Percentiles rank a stretch among this genome's conserved stretches.
These are phyloP conservation scores for Eucommia ulmoides DNA, from an alignment of 257 asterid genomes.

Conservation along the genomic window DNA sequence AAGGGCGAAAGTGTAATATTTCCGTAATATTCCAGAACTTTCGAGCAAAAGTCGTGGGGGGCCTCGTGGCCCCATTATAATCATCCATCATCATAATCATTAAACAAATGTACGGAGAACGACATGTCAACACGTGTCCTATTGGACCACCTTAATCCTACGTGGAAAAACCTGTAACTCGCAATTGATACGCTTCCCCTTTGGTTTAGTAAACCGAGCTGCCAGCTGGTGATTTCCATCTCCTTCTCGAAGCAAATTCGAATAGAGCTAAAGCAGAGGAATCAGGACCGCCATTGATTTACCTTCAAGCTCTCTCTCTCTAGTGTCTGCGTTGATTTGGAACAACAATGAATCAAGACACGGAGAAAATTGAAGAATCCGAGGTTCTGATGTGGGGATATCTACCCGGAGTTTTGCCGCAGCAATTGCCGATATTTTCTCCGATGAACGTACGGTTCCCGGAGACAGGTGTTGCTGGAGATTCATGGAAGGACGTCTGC, in stretches of 20 bases:
- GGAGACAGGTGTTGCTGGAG: conserved; percentile 22
- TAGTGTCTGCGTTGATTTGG: not conserved
- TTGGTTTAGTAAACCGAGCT: not conserved
- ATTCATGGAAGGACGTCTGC: conserved; percentile 60
- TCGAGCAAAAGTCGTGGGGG: no score
- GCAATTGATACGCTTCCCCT: conserved; percentile 44
- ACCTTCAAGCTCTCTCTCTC: not conserved
- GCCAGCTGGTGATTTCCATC: conserved; percentile 9
- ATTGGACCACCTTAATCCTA: conserved; percentile 16
- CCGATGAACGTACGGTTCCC: conserved; percentile 36
- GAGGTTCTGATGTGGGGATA: conserved; percentile 70
- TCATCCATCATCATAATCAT: no score
- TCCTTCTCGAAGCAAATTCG: conserved; percentile 7
- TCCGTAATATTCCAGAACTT: no score
- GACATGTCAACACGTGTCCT: conserved; percentile 30
- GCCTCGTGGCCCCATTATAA: no score
- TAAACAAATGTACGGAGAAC: no score
- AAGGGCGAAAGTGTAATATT: no score
- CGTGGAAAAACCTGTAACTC: conserved; percentile 33
- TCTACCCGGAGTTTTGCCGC: conserved; percentile 46
- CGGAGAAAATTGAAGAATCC: conserved; percentile 10
- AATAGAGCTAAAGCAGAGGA: conserved; percentile 5
- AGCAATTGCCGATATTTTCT: conserved; percentile 31
- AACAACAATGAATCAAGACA: conserved; percentile 28
- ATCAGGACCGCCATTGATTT: not conserved